Evolutionary conservation across 768 basidiomycete genomes (phyloP), one percentile per base, ranked within the genome.

Genomic region (Kwoniella mangroviensis): DNA sequence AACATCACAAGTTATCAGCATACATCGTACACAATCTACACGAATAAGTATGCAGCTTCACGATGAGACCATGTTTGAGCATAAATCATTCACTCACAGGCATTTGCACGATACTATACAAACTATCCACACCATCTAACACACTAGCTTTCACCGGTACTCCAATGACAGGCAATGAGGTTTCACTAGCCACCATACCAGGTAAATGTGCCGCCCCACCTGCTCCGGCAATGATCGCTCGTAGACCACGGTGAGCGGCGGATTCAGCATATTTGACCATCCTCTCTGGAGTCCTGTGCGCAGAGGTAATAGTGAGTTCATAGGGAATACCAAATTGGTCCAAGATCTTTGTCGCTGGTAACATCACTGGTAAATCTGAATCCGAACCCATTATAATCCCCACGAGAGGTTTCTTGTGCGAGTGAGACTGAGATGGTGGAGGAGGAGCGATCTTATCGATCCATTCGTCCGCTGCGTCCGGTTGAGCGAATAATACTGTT

Each of bases 71-170:
- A 34, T 34, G 34, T 34, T 4, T 34, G 34, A 7, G 6, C 9
- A 34, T 34, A 7, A 34, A 34, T 4, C 34, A 34, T 34, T 7
- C 51, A 87, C 92, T 75, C 80, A 94, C 93, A 21, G 97, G 97
- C 97, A 99, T 99, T 84, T 98, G 97, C 10, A 99, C 94, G 73
- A 99, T 98, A 81, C 92, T 94, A 79, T 97, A 89, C 76, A 99
- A 83, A n/a, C 93, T 94, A 84, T 98, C 97, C 0, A 99, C 93
- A 0, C 97, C 97, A 81, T 97, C 95, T 13, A 98, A 86, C 0
- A 90, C 87, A 81, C 93, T 94, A 12, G 93, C 95, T 81, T 94
- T 97, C 66, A 99, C 97, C 2, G 97, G 97, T 0, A 99, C 97
- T 13, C 97, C 96, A 41, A 99, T 88, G 0, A 99, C 93, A 0